Base-by-base conservation (phyloP, 116 monocot species). In the Papilionanthe hybrid region DNA sequence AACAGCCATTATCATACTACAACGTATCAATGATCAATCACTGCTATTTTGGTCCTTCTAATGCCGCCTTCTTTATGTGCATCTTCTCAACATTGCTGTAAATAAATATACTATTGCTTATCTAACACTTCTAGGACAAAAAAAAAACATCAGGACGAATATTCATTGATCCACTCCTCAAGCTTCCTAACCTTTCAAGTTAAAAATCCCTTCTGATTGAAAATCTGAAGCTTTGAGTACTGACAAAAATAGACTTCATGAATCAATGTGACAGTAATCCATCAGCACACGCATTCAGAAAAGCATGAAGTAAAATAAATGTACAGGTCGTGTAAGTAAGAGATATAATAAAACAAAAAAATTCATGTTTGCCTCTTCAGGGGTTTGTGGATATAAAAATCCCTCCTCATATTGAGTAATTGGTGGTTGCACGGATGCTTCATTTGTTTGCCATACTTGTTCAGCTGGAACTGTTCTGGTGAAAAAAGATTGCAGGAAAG, bases 361-460 rank as follows among this genome's bases (percentile, higher is more conserved):
- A 30, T 8, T 19, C 30, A 10, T 42, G 72, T 84, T 81, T 79
- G 42, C 87, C 87, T 83, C 84, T 78, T 82, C 87, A 1, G 79
- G 71, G 19, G 86, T 80, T 79, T 65, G 74, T 13, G 83, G 81
- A 15, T 53, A 42, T 20, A 79, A 63, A 75, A 60, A 22, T 1
- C 56, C 80, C n/a, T 71, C 85, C 69, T 57, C 78, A 79, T 50
- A 81, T 58, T 87, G 81, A 75, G 66, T 80, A 22, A 82, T 50
- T 37, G 79, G 86, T 43, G 77, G 78, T 22, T 77, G 84, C 42
- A 75, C 15, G 28, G 76, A 5, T 74, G 72, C 17, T 75, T 45
- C 48, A 23, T 72, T 79, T 58, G 75, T 18, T 67, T 41, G 49
- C 7, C 3, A 42, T 55, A 42, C 79, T 69, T 80, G 55, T 30